phyloP scores from a whole-genome alignment of 2,329 filamentous ascomycete species.

The Beauveria bassiana region DNA sequence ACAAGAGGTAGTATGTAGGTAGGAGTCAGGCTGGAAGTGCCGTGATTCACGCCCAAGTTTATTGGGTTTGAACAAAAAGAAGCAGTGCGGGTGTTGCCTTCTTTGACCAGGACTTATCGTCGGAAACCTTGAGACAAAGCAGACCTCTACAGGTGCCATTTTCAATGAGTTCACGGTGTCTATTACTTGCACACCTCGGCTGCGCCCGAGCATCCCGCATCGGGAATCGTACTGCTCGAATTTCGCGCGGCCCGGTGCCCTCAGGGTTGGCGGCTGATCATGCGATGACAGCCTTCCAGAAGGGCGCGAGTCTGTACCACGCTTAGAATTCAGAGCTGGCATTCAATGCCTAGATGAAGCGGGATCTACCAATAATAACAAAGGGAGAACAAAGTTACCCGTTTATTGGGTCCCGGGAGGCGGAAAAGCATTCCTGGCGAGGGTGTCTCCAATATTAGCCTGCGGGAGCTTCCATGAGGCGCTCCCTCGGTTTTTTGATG shows the following conservation, averaged over 20 bases:
- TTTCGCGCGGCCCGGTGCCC: no score
- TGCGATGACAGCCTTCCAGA: not conserved
- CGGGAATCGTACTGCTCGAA: no score
- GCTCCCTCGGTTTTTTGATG: not conserved
- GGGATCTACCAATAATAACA: not conserved
- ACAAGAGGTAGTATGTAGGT: no score
- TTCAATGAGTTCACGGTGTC: not conserved
- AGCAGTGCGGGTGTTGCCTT: no score
- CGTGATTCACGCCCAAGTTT: no score
- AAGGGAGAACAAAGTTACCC: not conserved
- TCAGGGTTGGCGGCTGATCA: no score
- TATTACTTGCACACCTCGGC: not conserved
- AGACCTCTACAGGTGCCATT: not conserved
- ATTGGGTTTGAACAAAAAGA: no score
- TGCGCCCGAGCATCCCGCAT: not conserved
- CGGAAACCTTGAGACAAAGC: not conserved
- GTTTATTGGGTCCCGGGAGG: not conserved
- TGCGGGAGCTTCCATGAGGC: not conserved
- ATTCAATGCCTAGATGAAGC: not conserved
- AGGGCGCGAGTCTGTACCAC: not conserved
- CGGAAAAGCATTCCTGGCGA: slow-evolving; percentile 1
- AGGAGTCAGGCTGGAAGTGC: no score
- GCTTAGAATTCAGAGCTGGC: not conserved
- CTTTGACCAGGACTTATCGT: no score
- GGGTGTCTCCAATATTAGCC: not conserved